Conservation (phyloP, 225 moss, liverwort and hornwort species). For the Takakia lepidozioides region DNA sequence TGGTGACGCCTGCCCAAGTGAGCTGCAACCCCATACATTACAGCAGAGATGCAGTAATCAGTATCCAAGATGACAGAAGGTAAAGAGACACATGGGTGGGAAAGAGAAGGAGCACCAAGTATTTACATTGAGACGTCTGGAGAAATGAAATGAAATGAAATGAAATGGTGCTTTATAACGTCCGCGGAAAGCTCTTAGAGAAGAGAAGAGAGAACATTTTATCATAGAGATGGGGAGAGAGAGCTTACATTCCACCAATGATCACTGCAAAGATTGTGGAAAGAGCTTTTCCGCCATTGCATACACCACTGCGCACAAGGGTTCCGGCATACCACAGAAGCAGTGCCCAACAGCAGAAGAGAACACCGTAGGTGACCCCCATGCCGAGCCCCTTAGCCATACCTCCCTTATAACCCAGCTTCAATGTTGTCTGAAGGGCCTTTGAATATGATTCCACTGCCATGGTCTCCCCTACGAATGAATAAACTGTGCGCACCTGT, state of each 20-base stretch:
- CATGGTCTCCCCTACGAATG: constrained; percentile 30
- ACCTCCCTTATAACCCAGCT: constrained; percentile 12
- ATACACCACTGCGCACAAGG: constrained; percentile 14
- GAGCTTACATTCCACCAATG: constrained; percentile 35
- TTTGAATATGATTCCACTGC: constrained; percentile 9
- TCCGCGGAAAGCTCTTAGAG: too few relatives aligned
- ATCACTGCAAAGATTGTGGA: constrained; percentile 23
- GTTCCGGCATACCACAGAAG: constrained; percentile 36
- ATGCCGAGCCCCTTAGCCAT: constrained; percentile 34
- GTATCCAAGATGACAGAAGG: too few relatives aligned
- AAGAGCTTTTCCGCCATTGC: constrained; percentile 20
- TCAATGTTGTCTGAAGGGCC: constrained; percentile 19
- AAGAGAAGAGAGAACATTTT: too few relatives aligned
- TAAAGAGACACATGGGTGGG: too few relatives aligned
- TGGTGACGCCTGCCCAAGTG: constrained; percentile 37
- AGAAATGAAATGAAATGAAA: too few relatives aligned
- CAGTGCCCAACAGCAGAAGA: constrained; percentile 28
- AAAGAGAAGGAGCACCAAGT: too few relatives aligned
- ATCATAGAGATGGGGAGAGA: not conserved
- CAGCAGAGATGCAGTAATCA: too few relatives aligned
- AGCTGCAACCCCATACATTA: too few relatives aligned
- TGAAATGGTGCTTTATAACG: too few relatives aligned
- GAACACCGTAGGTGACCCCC: constrained; percentile 22
- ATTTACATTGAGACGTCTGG: too few relatives aligned
- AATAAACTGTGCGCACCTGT: constrained; percentile 35